These are phyloP conservation scores for Phytopythium oedochilum DNA, from an alignment of 352 stramenopile species.

Conservation along the genomic window DNA sequence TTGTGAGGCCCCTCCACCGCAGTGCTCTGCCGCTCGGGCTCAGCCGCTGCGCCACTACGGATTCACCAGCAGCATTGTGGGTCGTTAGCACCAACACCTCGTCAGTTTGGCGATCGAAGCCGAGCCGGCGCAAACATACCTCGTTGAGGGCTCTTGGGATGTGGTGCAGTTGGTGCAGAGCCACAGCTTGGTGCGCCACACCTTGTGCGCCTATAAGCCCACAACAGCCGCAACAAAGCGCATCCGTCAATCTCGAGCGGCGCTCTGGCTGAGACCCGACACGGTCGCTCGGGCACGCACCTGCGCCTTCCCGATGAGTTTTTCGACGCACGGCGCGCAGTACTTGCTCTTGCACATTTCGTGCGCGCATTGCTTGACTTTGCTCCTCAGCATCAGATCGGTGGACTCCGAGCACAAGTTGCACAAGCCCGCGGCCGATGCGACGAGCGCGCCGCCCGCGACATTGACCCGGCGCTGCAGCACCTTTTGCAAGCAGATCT, in stretches of 20 bases:
- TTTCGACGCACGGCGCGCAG: constrained; percentile 50
- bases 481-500: constrained; percentile 57
- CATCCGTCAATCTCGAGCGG: neutral
- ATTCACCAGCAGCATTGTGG: neutral
- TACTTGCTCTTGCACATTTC: constrained; percentile 46
- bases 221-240: neutral
- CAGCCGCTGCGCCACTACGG: neutral
- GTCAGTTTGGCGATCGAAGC: too few relatives aligned
- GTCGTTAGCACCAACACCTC: neutral
- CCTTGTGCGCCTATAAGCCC: constrained; percentile 28
- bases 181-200: constrained; percentile 54
- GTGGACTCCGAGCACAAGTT: constrained; percentile 39
- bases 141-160: constrained; percentile 4
- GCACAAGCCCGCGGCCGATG: constrained; percentile 14
- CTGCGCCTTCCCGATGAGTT: constrained; percentile 55
- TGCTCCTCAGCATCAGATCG: constrained; percentile 12
- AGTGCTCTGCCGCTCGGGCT: neutral
- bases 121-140: neutral
- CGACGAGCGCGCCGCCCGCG: constrained; percentile 3
- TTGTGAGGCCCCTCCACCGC: constrained; percentile 6
- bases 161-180: constrained; percentile 59
- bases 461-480: constrained; percentile 29
- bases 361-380: constrained; percentile 40
- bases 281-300: neutral
- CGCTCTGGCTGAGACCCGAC: neutral